Base-by-base conservation (phyloP, 345 rosid species). In the Erodium maritimum region DNA sequence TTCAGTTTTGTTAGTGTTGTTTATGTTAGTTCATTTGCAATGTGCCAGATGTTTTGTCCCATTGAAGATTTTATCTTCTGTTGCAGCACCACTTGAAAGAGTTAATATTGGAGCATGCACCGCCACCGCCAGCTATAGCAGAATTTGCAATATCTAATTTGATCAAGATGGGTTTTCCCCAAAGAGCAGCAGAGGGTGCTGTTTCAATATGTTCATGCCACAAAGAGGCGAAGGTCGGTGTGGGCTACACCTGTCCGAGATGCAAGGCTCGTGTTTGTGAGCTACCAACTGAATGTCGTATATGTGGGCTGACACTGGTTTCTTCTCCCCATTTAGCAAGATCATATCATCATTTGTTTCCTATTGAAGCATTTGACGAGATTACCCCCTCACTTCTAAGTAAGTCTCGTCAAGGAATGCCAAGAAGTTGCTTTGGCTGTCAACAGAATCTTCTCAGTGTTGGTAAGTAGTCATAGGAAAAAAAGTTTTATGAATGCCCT, bases 271-370 rank as follows among this genome's bases (percentile, higher is more conserved):
- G 91, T 33, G 89, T 79, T 1, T 89, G 96, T 71, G 95, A 89
- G 58, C 86, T 89, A 51, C 95, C 94, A 50, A 83, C 89, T 2
- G 96, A 93, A 75, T 93, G 96, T 50, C 62, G 85, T 51, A 68
- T 89, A 18, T 89, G 99, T 50, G 99, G 96, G 21, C 75, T 87
- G 65, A 85, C 96, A 46, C 95, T 89, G 61, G 96, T 93, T 68
- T 93, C 99, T 23, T 89, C 96, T 0, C 96, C 95, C 13, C 99
- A 84, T 82, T 70, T 93, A 64, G 96, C 96, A 1, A 84, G 96
- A 75, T 93, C 99, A 14, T 89, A 93, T 60, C 99, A 86, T 77
- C 96, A 93, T 71, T 86, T 93, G 61, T 93, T 88, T 73, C 99
- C 99, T 11, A 85, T 89, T 48, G 72, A 82, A 45, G 91, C 87